Evolutionary conservation across 495 filamentous ascomycete genomes (phyloP), one percentile per base, ranked within the genome.

Genomic region (Trichoderma gamsii): DNA sequence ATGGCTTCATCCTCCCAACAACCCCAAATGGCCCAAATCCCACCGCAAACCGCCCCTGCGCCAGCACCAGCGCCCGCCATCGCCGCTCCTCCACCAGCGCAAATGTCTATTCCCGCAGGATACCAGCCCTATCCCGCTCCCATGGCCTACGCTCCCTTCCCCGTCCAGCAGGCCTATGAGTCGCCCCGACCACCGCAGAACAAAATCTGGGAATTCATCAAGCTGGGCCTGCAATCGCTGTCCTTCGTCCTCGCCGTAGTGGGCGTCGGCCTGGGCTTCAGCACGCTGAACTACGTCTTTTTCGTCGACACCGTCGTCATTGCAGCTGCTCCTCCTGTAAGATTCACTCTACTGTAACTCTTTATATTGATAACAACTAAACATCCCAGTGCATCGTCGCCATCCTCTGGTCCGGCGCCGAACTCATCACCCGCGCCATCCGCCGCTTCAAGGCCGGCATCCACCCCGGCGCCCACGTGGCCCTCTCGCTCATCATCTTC

Each of bases 381-480:
- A n/a, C n/a, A n/a, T n/a, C n/a, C n/a, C n/a, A 78, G 75, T 74
- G 71, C 43, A 74, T 73, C 35, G 68, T 73, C 5, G 74, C 78
- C 1, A 70, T 79, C 11, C 16, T 81, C 27, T 79, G 80, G 73
- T 75, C 73, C 21, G 52, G 69, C 11, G 66, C 75, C 51, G 80
- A 83, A 59, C 64, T 79, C 16, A 70, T 81, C 44, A 75, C 69
- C 5, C 72, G 72, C 12, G 71, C 63, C 23, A 43, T 73, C 15
- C 75, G 74, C 16, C 29, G 59, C 27, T 69, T 70, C 32, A 72
- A 72, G 13, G 64, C 70, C 5, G 75, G 74, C 32, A 76, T 80
- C 64, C 78, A 78, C 64, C 78, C 79, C 1, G 78, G 78, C 13
- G 72, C 72, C 16, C 77, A 78, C 49, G 75, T 81, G 68, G 76